phyloP scores from a whole-genome alignment of 805 yeast genomes.

The Metschnikowia lunata region DNA sequence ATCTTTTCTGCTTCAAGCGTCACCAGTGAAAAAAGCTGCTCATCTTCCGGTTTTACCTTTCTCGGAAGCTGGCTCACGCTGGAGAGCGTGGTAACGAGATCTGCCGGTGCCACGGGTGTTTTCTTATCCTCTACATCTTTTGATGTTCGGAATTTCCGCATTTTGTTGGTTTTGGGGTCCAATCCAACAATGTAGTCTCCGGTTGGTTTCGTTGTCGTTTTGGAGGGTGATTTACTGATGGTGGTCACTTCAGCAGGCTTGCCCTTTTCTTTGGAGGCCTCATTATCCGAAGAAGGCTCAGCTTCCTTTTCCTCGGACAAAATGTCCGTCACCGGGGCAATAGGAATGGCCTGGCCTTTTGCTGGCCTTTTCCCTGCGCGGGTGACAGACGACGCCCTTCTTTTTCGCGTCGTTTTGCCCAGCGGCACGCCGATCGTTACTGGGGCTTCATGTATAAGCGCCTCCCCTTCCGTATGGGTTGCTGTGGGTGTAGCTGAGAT shows the following conservation, averaged over 20 bases:
- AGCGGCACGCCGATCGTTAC: slow-evolving; percentile 37
- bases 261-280: not conserved
- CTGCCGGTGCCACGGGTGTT: slow-evolving; percentile 38
- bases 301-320: slow-evolving; percentile 5
- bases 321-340: slow-evolving; percentile 5
- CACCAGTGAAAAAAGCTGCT: slow-evolving; percentile 39
- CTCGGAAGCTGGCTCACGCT: slow-evolving; percentile 32
- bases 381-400: slow-evolving; percentile 13
- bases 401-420: slow-evolving; percentile 25
- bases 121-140: slow-evolving; percentile 13
- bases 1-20: slow-evolving; percentile 50
- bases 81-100: slow-evolving; percentile 27
- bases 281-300: not conserved
- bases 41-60: slow-evolving; percentile 35
- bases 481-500: slow-evolving; percentile 21
- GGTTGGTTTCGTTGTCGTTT: not conserved
- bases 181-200: slow-evolving; percentile 30
- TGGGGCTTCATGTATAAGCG: slow-evolving; percentile 19
- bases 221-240: not conserved
- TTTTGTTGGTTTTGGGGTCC: slow-evolving; percentile 25
- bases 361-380: slow-evolving; percentile 3
- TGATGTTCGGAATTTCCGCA: slow-evolving; percentile 24
- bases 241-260: not conserved
- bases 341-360: slow-evolving; percentile 6
- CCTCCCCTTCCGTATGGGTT: slow-evolving; percentile 13